Conservation (phyloP, 768 basidiomycete genomes). For the Daedaleopsis sinensis region DNA sequence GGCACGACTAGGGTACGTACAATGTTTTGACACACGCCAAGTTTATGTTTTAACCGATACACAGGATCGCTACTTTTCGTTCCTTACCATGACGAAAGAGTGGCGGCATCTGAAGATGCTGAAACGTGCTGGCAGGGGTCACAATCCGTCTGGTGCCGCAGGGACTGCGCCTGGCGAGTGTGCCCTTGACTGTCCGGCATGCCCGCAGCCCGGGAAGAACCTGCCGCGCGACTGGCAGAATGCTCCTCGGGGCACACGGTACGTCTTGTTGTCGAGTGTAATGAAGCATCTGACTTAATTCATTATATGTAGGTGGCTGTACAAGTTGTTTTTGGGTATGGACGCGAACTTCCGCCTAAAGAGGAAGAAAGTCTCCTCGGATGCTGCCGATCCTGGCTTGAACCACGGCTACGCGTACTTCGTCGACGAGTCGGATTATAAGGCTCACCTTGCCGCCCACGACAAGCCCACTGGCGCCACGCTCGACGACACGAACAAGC, state of each 20-base stretch:
- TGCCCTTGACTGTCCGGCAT: constrained; percentile 28
- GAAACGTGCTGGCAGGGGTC: constrained; percentile 25
- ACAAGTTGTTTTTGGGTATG: constrained; percentile 28
- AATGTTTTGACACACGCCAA: no score
- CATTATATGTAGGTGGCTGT: constrained; percentile 35
- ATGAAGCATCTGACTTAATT: no score
- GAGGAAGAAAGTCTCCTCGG: constrained; percentile 14
- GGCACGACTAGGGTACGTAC: no score
- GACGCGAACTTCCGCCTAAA: constrained; percentile 37
- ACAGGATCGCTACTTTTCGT: constrained; percentile 23
- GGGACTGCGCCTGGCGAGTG: constrained; percentile 15
- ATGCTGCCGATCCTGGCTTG: constrained; percentile 24
- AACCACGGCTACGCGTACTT: constrained; percentile 31
- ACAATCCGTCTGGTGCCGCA: constrained; percentile 19
- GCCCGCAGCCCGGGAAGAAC: constrained; percentile 27
- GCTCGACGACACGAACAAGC: constrained; percentile 25
- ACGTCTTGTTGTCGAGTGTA: no score
- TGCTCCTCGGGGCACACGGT: constrained; percentile 9
- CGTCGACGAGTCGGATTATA: constrained; percentile 25
- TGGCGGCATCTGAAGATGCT: constrained; percentile 25
- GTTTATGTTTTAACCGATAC: background rate
- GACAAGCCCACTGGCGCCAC: background rate
- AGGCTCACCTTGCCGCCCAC: constrained; percentile 15
- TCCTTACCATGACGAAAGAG: constrained; percentile 18
- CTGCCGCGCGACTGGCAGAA: constrained; percentile 12